Conservation (phyloP, 345 rosid genomes). For the Euphorbia tirucalli region DNA sequence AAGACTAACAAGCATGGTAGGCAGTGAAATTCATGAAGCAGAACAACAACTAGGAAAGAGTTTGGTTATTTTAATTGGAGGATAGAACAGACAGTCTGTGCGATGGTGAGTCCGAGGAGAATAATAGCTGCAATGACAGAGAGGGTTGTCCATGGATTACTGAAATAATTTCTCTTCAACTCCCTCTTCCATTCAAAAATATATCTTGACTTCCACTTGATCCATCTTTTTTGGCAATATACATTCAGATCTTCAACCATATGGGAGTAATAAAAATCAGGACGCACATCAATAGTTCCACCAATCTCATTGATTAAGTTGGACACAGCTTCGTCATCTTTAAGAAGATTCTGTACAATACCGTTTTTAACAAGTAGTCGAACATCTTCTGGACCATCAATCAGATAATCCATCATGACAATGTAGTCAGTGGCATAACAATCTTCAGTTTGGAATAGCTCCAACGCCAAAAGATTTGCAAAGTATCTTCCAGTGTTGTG, state of each 20-base stretch:
- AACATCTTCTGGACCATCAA: neutral
- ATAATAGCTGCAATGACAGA: neutral
- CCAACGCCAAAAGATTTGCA: neutral
- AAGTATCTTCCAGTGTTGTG: neutral
- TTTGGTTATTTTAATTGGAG: neutral
- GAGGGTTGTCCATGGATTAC: neutral
- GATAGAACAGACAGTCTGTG: neutral
- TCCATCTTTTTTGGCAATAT: neutral
- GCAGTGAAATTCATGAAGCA: neutral
- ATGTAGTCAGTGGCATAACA: neutral
- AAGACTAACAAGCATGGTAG: too few relatives aligned
- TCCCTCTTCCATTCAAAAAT: neutral
- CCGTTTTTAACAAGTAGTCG: neutral
- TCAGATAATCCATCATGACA: neutral
- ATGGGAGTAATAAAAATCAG: neutral
- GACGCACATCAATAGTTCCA: neutral
- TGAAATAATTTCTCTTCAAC: neutral
- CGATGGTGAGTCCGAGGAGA: neutral
- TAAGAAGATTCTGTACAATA: neutral
- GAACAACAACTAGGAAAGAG: neutral
- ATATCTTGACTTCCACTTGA: neutral
- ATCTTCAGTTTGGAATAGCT: neutral
- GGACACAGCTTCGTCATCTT: neutral
- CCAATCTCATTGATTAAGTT: neutral
- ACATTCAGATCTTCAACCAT: neutral